Conservation (phyloP, 1,139 yeast genomes). For the Suhomyces atakaporum region DNA sequence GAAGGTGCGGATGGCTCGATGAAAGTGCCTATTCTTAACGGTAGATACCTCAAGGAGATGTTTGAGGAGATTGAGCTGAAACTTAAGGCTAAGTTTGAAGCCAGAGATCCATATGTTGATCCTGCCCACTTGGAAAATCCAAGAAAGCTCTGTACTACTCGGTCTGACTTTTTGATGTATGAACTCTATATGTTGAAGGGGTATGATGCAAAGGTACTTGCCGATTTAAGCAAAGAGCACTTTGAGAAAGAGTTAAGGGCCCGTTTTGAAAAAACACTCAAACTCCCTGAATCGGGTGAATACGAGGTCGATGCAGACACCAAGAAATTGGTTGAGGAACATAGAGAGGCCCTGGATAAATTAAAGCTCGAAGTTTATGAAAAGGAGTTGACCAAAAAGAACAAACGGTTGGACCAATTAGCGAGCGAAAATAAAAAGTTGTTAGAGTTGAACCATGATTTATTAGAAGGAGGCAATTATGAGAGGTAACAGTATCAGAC, state of each 20-base stretch:
- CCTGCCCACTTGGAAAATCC: background rate
- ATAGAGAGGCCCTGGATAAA: conserved; percentile 19
- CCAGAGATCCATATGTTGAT: background rate
- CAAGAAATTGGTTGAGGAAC: conserved; percentile 15
- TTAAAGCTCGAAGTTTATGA: conserved; percentile 24
- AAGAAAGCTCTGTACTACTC: background rate
- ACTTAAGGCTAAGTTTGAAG: background rate
- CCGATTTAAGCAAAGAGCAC: conserved; percentile 28
- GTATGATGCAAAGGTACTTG: conserved; percentile 28
- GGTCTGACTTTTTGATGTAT: conserved; percentile 21
- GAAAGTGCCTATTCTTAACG: conserved; percentile 36
- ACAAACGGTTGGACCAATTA: conserved; percentile 27
- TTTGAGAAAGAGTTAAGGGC: conserved; percentile 21
- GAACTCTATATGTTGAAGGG: conserved; percentile 27
- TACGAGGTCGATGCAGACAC: conserved; percentile 13
- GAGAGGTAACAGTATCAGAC: too few relatives aligned
- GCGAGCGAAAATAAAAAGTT: conserved; percentile 33
- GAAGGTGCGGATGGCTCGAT: conserved; percentile 5
- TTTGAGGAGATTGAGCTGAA: conserved; percentile 17
- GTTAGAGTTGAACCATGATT: conserved; percentile 37
- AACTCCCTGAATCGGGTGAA: conserved; percentile 3
- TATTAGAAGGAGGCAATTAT: conserved; percentile 22
- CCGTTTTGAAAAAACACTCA: conserved; percentile 8
- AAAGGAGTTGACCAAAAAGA: conserved; percentile 28
- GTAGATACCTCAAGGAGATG: conserved; percentile 29